Evolutionary conservation across 2,329 filamentous ascomycete species (phyloP).

Genomic region (Podosphaera xanthii): DNA sequence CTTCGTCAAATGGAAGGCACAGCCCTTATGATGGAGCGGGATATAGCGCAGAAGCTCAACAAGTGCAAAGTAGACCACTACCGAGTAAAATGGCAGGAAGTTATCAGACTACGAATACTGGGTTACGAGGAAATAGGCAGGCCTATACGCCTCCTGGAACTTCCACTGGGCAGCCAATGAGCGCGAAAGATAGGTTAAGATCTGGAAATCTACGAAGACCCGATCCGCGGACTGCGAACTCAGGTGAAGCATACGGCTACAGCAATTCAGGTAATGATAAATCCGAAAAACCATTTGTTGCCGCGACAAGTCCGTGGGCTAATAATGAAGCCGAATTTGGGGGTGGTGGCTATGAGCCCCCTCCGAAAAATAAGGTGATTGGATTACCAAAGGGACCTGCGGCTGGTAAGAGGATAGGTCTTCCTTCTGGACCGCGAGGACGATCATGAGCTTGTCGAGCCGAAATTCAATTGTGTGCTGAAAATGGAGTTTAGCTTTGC

Average conservation of each 20-base stretch:
- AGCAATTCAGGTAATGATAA: constrained; percentile 3
- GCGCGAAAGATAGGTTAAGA: constrained; percentile 60
- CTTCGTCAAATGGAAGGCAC: constrained; percentile 8
- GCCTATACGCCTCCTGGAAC: constrained; percentile 5
- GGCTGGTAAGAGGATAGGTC: constrained; percentile 8
- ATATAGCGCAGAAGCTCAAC: constrained; percentile 1
- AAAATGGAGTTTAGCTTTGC: background rate
- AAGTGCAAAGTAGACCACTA: constrained; percentile 31
- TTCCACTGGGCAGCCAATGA: constrained; percentile 1
- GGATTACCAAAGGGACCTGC: constrained; percentile 25
- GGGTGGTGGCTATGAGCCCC: constrained; percentile 18
- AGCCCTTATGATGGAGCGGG: constrained; percentile 12
- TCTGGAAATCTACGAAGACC: constrained; percentile 15
- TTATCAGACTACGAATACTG: constrained; percentile 32
- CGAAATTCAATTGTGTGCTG: background rate
- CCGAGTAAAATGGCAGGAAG: constrained; percentile 54
- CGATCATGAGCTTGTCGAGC: constrained; percentile 5
- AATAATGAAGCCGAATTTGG: constrained; percentile 20
- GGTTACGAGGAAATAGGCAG: constrained; percentile 16
- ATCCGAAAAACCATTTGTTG: constrained; percentile 21
- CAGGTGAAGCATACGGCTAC: constrained; percentile 5
- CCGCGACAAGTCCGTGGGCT: constrained; percentile 26
- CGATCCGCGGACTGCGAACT: constrained; percentile 5
- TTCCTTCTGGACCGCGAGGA: constrained; percentile 11
- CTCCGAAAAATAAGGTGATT: constrained; percentile 17